A percentile compares a stretch with the other conserved stretches of the same genome.
Evolutionary conservation across 352 stramenopile genomes (phyloP).

Genomic region (Pythium plurisporium): DNA sequence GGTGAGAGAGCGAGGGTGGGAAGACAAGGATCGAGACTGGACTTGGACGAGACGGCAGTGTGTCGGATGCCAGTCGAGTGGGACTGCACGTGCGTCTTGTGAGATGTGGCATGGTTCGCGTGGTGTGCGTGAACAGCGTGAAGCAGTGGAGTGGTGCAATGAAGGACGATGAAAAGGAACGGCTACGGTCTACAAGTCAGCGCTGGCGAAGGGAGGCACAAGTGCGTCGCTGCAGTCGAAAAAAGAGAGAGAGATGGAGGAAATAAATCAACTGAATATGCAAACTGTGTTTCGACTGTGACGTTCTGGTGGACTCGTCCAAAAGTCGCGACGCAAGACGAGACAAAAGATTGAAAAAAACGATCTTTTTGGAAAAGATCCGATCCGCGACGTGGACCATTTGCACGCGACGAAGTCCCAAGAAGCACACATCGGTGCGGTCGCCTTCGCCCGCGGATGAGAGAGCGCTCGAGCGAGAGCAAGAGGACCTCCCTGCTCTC

Average conservation of each 20-base stretch:
- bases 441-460: neutral
- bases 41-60: neutral
- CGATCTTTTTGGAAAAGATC: too few relatives aligned
- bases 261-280: constrained; percentile 21
- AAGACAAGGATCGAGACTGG: neutral
- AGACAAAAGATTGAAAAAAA: too few relatives aligned
- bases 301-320: too few relatives aligned
- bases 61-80: neutral
- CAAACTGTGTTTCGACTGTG: too few relatives aligned
- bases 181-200: neutral
- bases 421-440: neutral
- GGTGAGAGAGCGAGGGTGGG: neutral
- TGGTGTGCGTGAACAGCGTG: neutral
- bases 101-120: too few relatives aligned
- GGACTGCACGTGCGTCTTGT: too few relatives aligned
- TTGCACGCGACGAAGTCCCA: too few relatives aligned
- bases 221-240: neutral
- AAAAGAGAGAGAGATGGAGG: neutral
- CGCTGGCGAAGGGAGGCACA: neutral
- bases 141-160: neutral
- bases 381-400: too few relatives aligned
- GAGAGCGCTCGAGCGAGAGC: neutral
- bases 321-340: too few relatives aligned
- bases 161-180: neutral
- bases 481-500: neutral